Evolutionary conservation across 75 land plant species (phyloP).

Genomic region (Gnetum montanum): DNA sequence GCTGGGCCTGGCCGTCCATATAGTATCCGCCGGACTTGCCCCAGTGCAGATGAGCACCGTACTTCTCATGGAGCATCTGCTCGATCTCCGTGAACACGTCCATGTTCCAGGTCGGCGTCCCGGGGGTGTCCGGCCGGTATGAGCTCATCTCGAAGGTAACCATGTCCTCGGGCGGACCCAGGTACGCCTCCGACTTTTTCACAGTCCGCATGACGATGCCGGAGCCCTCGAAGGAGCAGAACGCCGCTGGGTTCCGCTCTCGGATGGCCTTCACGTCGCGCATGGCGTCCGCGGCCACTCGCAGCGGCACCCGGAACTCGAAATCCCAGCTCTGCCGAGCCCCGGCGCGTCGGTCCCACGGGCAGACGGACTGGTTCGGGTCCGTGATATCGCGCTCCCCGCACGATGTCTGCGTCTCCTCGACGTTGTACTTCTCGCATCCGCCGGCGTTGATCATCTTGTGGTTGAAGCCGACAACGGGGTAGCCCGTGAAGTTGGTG

Average conservation of each 20-base stretch:
- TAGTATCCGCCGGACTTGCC: constrained; percentile 18
- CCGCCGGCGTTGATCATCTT: constrained; percentile 12
- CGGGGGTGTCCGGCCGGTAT: constrained; percentile 3
- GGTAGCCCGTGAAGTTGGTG: constrained; percentile 13
- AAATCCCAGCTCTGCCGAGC: constrained; percentile 5
- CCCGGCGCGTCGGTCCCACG: constrained; percentile 1
- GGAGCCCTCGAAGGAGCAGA: not conserved
- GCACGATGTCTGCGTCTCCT: not conserved
- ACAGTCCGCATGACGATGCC: constrained; percentile 2
- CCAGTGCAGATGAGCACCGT: constrained; percentile 22
- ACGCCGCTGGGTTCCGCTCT: not conserved
- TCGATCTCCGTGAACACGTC: constrained; percentile 28
- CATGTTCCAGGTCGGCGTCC: constrained; percentile 6
- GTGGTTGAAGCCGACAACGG: constrained; percentile 18
- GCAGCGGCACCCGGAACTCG: constrained; percentile 9
- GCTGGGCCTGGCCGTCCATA: constrained; percentile 4
- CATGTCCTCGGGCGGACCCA: constrained; percentile 12
- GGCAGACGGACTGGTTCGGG: not conserved
- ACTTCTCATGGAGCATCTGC: constrained; percentile 20
- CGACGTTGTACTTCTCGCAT: constrained; percentile 2
- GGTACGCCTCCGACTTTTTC: constrained; percentile 3
- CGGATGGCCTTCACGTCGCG: constrained; percentile 15
- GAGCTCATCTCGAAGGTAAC: constrained; percentile 14
- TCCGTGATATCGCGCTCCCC: not conserved
- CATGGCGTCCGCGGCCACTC: constrained; percentile 6